These are phyloP conservation scores for Sorghum bicolor DNA, from an alignment of 176 grass and related monocot species.

Conservation along the genomic window DNA sequence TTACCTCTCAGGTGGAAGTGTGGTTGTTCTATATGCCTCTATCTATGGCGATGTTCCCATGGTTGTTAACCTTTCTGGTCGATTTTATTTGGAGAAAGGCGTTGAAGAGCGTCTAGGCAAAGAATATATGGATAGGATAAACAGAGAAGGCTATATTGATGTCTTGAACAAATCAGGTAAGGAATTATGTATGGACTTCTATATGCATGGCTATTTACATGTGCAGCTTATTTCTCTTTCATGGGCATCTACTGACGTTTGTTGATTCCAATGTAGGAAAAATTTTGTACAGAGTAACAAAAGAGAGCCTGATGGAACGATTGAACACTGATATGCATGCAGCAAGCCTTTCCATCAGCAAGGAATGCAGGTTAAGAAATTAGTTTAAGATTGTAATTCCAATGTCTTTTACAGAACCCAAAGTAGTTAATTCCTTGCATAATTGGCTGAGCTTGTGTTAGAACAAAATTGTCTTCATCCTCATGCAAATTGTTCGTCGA, in stretches of 20 bases:
- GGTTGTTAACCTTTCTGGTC: constrained; percentile 79
- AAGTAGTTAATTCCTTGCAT: neutral
- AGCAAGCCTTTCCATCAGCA: constrained; percentile 64
- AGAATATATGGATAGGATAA: constrained; percentile 59
- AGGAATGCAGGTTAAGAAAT: constrained; percentile 64
- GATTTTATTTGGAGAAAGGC: constrained; percentile 72
- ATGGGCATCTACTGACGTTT: neutral
- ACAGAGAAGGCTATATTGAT: constrained; percentile 81
- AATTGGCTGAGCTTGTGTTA: neutral
- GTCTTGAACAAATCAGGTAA: constrained; percentile 56
- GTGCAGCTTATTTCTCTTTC: neutral
- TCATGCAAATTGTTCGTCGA: neutral
- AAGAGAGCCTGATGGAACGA: constrained; percentile 81
- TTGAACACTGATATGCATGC: constrained; percentile 75
- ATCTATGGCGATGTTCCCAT: constrained; percentile 58
- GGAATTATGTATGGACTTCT: neutral
- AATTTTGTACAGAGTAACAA: constrained; percentile 54
- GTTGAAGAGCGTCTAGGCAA: constrained; percentile 75
- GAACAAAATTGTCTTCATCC: neutral
- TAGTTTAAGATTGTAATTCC: neutral
- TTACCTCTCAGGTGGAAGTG: constrained; percentile 65
- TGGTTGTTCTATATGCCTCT: constrained; percentile 89
- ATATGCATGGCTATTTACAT: neutral
- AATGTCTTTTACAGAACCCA: neutral
- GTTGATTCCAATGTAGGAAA: constrained; percentile 38